phyloP scores from a whole-genome alignment of 106 monocot genomes.

The Vanilla planifolia region DNA sequence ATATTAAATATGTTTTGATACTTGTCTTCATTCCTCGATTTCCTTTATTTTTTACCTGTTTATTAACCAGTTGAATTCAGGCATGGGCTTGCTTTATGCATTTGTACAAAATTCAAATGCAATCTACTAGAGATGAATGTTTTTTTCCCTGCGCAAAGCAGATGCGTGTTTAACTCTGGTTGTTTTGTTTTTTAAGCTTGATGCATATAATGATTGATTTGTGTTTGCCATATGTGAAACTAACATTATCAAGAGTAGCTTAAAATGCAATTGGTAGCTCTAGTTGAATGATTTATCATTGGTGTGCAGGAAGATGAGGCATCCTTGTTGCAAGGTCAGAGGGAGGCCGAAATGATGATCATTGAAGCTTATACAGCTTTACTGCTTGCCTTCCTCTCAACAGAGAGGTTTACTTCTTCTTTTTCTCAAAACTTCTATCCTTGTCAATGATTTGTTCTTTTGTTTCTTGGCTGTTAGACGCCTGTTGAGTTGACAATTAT shows the following conservation, averaged over 20 bases:
- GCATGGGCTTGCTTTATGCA: too few relatives aligned
- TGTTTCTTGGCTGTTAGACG: not conserved
- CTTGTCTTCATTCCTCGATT: too few relatives aligned
- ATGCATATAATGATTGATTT: too few relatives aligned
- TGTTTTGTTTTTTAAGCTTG: too few relatives aligned
- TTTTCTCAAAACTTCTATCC: constrained; percentile 5
- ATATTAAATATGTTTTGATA: too few relatives aligned
- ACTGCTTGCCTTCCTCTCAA: constrained; percentile 89
- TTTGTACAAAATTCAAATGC: too few relatives aligned
- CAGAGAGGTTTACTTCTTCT: constrained; percentile 59
- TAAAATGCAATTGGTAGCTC: not conserved
- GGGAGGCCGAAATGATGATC: constrained; percentile 99
- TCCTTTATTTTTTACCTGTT: too few relatives aligned
- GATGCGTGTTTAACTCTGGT: too few relatives aligned
- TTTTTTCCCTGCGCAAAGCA: too few relatives aligned
- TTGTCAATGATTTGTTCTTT: not conserved
- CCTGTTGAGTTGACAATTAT: not conserved
- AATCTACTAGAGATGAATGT: too few relatives aligned
- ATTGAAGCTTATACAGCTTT: constrained; percentile 90
- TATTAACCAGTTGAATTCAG: too few relatives aligned
- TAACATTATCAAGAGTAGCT: not conserved
- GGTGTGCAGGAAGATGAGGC: constrained; percentile 69
- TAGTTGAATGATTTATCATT: not conserved
- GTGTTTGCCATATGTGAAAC: not conserved
- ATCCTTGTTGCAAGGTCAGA: constrained; percentile 70